Base-by-base conservation (phyloP, 371 early-diverging fungal species). In the Mucor racemosus region DNA sequence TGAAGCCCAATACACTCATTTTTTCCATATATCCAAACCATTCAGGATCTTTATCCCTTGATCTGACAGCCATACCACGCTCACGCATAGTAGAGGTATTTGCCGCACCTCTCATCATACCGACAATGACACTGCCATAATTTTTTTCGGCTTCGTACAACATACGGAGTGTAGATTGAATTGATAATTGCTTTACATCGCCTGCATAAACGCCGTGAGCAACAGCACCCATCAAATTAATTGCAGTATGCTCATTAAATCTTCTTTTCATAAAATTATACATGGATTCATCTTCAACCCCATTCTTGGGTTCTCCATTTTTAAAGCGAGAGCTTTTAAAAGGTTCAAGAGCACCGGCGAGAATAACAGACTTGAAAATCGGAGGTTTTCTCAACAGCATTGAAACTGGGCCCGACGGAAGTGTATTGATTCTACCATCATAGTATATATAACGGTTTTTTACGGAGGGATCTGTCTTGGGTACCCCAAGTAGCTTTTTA, bases 121-220 rank as follows among this genome's bases (percentile, higher is more conserved):
- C 71, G 11, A 54, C 13, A 3, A 86, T 72, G 1, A 94, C 83
- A 31, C 92, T 90, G 8, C 93, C 92, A 68, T 88, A 80, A 11
- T 83, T 81, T 13, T 74, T 80, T 70, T 95, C 95, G 6, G 80
- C 71, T 26, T 90, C 86, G 68, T 86, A 89, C 35, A 95, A 68
- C 48, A 85, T 72, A 39, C 84, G 84, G 46, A 97, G 76, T 1
- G 91, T 88, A 4, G 95, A 90, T 35, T 88, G 78, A 0, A 94
- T 83, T 39, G 94, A 94, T 9, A 97, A 84, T 60, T 82, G 72
- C 46, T 82, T 87, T 3, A 85, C 80, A 73, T 97, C 94, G 0
- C 96, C 96, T 0, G 97, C 97, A 79, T 96, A 97, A 50, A 97
- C 94, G 0, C 98, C 98, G 68, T 95, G 96, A 38, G 95, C 86